These are phyloP conservation scores for Ciborinia camelliae DNA, from an alignment of 2,329 filamentous ascomycete species.

Conservation along the genomic window DNA sequence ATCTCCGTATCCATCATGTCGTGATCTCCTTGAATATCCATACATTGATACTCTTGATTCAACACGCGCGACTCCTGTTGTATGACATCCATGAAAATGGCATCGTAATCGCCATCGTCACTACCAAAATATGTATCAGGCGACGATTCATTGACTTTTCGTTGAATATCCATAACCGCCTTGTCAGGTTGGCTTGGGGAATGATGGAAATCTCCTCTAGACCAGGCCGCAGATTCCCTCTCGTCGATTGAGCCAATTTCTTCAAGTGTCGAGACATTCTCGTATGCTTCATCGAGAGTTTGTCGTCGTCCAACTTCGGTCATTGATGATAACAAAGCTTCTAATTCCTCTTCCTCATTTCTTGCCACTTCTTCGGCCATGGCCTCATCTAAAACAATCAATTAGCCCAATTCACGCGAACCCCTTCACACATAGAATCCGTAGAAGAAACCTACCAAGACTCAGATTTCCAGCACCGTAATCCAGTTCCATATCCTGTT, in stretches of 20 bases:
- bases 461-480: constrained; percentile 11
- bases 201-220: not conserved
- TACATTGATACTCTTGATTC: not conserved
- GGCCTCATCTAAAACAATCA: constrained; percentile 30
- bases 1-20: constrained; percentile 26
- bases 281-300: constrained; percentile 11
- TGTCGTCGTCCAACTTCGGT: constrained; percentile 33
- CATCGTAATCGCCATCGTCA: constrained; percentile 60
- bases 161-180: constrained; percentile 15
- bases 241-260: constrained; percentile 12
- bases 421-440: not conserved
- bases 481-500: constrained; percentile 20
- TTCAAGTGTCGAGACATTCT: constrained; percentile 15
- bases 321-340: constrained; percentile 53
- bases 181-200: not conserved
- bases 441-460: constrained; percentile 13
- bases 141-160: constrained; percentile 9
- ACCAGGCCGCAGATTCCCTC: constrained; percentile 1
- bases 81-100: constrained; percentile 63
- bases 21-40: constrained; percentile 7
- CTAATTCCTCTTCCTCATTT: constrained; percentile 55
- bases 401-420: constrained; percentile 4
- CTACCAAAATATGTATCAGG: constrained; percentile 33
- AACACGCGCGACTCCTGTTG: constrained; percentile 42
- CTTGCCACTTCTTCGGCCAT: constrained; percentile 52